These are phyloP conservation scores for Bauhinia variegata DNA, from an alignment of 306 rosid species.

Conservation along the genomic window DNA sequence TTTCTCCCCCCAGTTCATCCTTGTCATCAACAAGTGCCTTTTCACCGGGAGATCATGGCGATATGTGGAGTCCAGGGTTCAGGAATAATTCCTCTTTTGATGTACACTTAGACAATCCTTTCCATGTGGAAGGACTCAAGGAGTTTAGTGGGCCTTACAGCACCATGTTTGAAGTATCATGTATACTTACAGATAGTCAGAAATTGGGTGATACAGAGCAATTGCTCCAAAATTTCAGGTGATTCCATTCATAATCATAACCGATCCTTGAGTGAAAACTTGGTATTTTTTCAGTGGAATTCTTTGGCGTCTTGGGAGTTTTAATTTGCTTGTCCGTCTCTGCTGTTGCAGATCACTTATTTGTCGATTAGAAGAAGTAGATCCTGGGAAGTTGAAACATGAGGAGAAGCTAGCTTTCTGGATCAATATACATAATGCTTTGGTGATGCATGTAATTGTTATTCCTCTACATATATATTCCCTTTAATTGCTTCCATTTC, in stretches of 20 bases:
- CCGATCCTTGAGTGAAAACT: constrained; percentile 41
- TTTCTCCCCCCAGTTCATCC: constrained; percentile 83
- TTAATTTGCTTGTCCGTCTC: constrained; percentile 23
- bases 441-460: constrained; percentile 92
- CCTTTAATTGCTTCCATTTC: constrained; percentile 18
- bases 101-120: constrained; percentile 79
- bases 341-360: constrained; percentile 81
- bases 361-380: constrained; percentile 70
- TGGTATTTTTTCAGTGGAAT: no score
- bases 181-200: constrained; percentile 79
- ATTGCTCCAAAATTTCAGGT: constrained; percentile 91
- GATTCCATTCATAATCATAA: constrained; percentile 24
- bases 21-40: constrained; percentile 74
- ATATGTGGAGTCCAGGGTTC: constrained; percentile 84
- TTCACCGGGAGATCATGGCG: constrained; percentile 75
- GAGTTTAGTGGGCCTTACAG: constrained; percentile 98
- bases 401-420: constrained; percentile 97
- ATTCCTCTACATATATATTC: constrained; percentile 20
- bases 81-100: constrained; percentile 75
- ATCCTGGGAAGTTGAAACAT: constrained; percentile 78
- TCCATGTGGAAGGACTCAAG: constrained; percentile 83
- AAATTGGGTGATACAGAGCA: constrained; percentile 68
- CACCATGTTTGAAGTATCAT: constrained; percentile 93
- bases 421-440: constrained; percentile 93
- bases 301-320: no score